Base-by-base conservation (phyloP, 2,329 filamentous ascomycete genomes). In the Aspergillus arachidicola region DNA sequence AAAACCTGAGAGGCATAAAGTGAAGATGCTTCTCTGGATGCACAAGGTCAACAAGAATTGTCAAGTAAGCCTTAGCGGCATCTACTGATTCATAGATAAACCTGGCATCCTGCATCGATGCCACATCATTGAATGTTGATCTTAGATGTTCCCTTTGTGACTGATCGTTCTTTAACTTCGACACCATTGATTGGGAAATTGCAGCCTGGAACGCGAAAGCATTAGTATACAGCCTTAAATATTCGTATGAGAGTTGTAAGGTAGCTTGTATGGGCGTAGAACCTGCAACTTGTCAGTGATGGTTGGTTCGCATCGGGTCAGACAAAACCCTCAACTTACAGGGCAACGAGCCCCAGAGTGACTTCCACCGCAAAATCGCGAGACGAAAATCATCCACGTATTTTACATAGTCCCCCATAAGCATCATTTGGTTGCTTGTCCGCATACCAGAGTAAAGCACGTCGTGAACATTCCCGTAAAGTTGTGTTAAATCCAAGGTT, bases 191-290 rank as follows among this genome's bases (percentile, higher is more conserved):
- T 71, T 83, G 85, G 68, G 77, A 86, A 57, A 85, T 86, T 0
- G 88, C 90, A 3, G 90, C 89, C 72, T 92, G 90, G 68, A 92
- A 92, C 1, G 89, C 90, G 71, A 92, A 92, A 0, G 90, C 89
- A 63, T 91, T 91, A 57, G 89, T 90, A 73, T 92, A 92, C 0
- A 92, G 82, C 7, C 89, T 84, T 1, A 92, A 78, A 70, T 91
- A 92, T 68, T 92, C 89, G 70, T 91, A 91, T 0, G 89, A 90
- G 70, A 92, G 82, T 28, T 91, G 81, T 2, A 92, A 76, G 6
- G 86, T 90, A 4, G 87, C 86, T 72, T 91, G 91, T 66, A 91
- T 84, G 6, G 86, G 85, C 1, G 86, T 82, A 1, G 89, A 89
- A 71, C 85, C 85, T 86, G 59, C 41, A n/a, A 23, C 7, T 38